Evolutionary conservation across 2,329 filamentous ascomycete species (phyloP).

Genomic region (Curvularia eragrostidis): DNA sequence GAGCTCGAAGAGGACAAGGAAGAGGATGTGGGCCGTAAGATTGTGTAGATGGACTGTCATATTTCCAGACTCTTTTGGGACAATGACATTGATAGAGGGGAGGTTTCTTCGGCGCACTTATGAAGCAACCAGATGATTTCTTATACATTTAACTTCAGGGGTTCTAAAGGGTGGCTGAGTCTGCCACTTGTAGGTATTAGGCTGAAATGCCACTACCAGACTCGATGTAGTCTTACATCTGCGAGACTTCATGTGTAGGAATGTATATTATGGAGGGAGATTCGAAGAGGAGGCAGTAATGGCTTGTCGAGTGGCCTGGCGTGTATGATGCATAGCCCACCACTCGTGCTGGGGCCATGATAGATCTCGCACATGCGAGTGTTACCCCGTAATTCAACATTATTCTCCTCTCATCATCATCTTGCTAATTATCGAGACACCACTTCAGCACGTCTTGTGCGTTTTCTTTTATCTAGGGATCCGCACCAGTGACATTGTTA

Average conservation of each 20-base stretch:
- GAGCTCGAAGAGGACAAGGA: constrained; percentile 50
- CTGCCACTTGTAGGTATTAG: neutral
- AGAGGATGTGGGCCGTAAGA: constrained; percentile 39
- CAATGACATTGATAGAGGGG: neutral
- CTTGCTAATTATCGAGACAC: neutral
- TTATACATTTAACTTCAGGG: neutral
- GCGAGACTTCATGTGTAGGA: neutral
- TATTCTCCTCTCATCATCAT: constrained; percentile 10
- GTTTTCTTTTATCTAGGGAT: neutral
- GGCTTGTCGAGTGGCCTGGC: neutral
- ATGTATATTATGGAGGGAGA: neutral
- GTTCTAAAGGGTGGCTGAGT: neutral
- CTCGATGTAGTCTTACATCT: neutral
- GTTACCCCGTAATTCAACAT: constrained; percentile 2
- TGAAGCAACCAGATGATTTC: neutral
- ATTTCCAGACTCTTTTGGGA: neutral
- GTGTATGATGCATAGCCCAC: neutral
- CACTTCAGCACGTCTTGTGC: too few species aligned
- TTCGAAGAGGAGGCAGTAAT: neutral
- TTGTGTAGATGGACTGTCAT: constrained; percentile 17
- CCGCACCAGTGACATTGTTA: neutral
- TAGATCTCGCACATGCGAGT: neutral
- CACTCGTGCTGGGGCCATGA: neutral
- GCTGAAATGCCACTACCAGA: neutral
- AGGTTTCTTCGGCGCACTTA: neutral